Conservation (phyloP, 1,284 basidiomycete species). For the Peniophora sp. region DNA sequence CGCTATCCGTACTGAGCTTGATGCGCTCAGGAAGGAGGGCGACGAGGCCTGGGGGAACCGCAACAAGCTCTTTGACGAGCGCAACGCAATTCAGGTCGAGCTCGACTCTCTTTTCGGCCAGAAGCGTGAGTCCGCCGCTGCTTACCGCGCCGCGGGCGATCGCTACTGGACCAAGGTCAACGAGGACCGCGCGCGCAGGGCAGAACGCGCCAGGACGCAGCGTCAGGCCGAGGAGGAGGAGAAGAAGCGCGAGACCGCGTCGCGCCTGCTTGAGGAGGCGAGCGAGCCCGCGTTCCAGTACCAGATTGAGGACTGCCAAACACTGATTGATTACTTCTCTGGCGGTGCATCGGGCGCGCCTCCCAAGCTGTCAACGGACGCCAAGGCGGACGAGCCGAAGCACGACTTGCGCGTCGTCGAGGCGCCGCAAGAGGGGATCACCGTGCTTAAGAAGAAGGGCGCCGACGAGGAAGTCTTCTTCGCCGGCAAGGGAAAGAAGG, state of each 20-base stretch:
- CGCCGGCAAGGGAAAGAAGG: constrained; percentile 65
- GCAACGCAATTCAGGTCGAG: constrained; percentile 66
- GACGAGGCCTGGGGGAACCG: constrained; percentile 83
- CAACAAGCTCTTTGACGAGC: constrained; percentile 83
- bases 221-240: constrained; percentile 78
- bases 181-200: constrained; percentile 79
- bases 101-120: constrained; percentile 70
- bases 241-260: constrained; percentile 78
- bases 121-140: constrained; percentile 70
- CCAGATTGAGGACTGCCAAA: constrained; percentile 96
- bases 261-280: constrained; percentile 87
- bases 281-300: constrained; percentile 85
- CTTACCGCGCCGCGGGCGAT: constrained; percentile 79
- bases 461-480: constrained; percentile 84
- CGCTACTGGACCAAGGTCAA: constrained; percentile 74
- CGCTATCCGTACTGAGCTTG: constrained; percentile 80
- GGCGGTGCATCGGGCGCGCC: constrained; percentile 54
- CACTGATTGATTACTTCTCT: constrained; percentile 85
- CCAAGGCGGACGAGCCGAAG: constrained; percentile 60
- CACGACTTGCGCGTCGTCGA: constrained; percentile 86
- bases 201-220: constrained; percentile 75
- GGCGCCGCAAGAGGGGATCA: constrained; percentile 56
- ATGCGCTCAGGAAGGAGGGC: constrained; percentile 77
- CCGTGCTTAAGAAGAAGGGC: constrained; percentile 88
- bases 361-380: constrained; percentile 24